Evolutionary conservation across 257 asterid genomes (phyloP).

Genomic region (Echites panduratus): DNA sequence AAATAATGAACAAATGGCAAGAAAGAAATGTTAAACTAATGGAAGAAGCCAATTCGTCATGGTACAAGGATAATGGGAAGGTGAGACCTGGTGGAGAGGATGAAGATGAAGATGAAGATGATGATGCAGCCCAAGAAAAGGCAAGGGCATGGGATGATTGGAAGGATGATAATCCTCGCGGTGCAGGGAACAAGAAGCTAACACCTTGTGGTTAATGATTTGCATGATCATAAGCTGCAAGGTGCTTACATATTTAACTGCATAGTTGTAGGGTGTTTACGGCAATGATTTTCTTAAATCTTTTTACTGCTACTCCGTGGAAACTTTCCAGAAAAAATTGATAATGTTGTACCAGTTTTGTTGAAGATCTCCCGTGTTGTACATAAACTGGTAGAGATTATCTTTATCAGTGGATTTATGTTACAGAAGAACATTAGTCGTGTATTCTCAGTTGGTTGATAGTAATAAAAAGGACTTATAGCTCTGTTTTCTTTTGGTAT

Average conservation of each 20-base stretch:
- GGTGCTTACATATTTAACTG: neutral
- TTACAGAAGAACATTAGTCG: neutral
- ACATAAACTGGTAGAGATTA: neutral
- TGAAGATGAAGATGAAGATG: conserved; percentile 42
- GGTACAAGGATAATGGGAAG: conserved; percentile 55
- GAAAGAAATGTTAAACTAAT: conserved; percentile 60
- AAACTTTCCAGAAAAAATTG: neutral
- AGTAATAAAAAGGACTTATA: neutral
- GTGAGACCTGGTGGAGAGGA: conserved; percentile 44
- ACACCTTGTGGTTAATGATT: conserved; percentile 77
- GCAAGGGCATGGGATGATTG: conserved; percentile 99
- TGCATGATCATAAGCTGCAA: too few relatives aligned
- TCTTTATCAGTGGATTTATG: neutral
- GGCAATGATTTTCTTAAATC: neutral
- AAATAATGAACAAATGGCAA: conserved; percentile 93
- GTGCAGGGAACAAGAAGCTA: conserved; percentile 95
- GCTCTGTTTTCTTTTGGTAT: neutral
- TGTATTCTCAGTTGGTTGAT: neutral
- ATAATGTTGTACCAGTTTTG: neutral
- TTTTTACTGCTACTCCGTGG: neutral
- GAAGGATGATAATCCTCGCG: conserved; percentile 98
- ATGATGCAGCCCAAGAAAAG: conserved; percentile 83
- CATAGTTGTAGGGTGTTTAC: neutral
- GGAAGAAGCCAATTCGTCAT: conserved; percentile 92
- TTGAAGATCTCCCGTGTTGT: neutral